Evolutionary conservation across 1,284 basidiomycete genomes (phyloP), one percentile per base, ranked within the genome.

Genomic region (Heterobasidion occidentale): DNA sequence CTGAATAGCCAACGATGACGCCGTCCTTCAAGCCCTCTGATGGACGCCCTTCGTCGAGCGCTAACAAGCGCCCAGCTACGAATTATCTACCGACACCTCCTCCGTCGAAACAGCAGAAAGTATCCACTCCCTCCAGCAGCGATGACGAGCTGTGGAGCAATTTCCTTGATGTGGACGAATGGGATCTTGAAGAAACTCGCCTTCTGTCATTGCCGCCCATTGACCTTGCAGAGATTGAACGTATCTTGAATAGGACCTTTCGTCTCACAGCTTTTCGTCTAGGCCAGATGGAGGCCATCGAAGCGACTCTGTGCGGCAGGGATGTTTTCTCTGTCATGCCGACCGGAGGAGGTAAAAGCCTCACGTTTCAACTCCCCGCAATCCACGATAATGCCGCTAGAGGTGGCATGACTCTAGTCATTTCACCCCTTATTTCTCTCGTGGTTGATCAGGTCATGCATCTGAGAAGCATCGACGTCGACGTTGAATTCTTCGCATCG

Each of bases 321-420:
- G 95, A 99, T 65, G 92, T 94, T 12, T 94, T 98, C 63, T 92
- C 98, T 17, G 79, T 99, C 7, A 96, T 98, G 86, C 96, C 97
- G 0, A 99, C 96, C 0, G 96, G 96, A 34, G 96, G 95, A 7
- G 96, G 95, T 0, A 98, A 98, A 73, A 89, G 86, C 64, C 73
- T 94, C 46, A 93, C 90, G 62, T 94, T 84, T 64, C 87, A 90
- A 65, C 80, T 98, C 0, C 96, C 96, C 0, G 95, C 94, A 1
- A 78, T 97, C 19, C 89, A 94, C 65, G 75, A 77, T 42, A 73
- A 72, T 1, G 93, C 92, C 3, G 79, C 73, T 63, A 92, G 90
- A 0, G 76, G 74, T 55, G 90, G 91, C n/a, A 83, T 97, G 4
- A 95, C 94, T 0, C 78, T 99, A 56, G 95, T 99, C 47, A 77